Evolutionary conservation across 495 filamentous ascomycete genomes (phyloP).

Genomic region (Aspergillus sparsus): DNA sequence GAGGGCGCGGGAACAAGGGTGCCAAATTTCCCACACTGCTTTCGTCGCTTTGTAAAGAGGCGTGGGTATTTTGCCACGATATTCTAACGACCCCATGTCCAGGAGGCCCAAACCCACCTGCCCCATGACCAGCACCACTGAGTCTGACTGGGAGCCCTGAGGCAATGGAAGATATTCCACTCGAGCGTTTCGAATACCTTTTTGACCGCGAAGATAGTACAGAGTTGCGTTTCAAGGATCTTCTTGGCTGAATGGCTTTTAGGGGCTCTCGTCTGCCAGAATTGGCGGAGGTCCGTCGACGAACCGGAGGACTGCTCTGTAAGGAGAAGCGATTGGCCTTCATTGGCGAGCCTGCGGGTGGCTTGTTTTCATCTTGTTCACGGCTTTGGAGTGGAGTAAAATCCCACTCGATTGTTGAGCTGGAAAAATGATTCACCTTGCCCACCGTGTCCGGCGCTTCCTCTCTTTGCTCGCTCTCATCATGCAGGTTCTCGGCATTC

Average conservation of each 20-base stretch:
- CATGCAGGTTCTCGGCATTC: conserved; percentile 35
- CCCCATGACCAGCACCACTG: conserved; percentile 51
- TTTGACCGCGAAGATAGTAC: conserved; percentile 43
- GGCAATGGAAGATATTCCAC: conserved; percentile 44
- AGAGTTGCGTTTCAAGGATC: conserved; percentile 45
- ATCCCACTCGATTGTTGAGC: conserved; percentile 34
- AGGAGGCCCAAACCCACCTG: conserved; percentile 50
- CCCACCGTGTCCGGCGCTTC: conserved; percentile 20
- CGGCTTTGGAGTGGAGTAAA: conserved; percentile 32
- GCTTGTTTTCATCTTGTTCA: conserved; percentile 31
- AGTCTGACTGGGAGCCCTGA: conserved; percentile 42
- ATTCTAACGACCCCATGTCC: conserved; percentile 46
- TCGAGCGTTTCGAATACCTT: conserved; percentile 46
- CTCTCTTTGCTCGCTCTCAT: conserved; percentile 29
- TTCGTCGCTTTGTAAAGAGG: conserved; percentile 43
- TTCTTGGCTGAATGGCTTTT: conserved; percentile 42
- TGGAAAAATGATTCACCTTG: conserved; percentile 31
- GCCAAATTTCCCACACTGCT: conserved; percentile 39
- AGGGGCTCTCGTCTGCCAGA: conserved; percentile 42
- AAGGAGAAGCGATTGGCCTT: conserved; percentile 38
- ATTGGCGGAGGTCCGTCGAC: conserved; percentile 33
- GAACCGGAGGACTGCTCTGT: conserved; percentile 35
- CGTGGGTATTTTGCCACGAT: conserved; percentile 50
- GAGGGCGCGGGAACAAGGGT: conserved; percentile 44
- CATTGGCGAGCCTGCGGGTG: conserved; percentile 22